Conservation (phyloP, 1,139 yeast species). For the Suhomyces maxii region DNA sequence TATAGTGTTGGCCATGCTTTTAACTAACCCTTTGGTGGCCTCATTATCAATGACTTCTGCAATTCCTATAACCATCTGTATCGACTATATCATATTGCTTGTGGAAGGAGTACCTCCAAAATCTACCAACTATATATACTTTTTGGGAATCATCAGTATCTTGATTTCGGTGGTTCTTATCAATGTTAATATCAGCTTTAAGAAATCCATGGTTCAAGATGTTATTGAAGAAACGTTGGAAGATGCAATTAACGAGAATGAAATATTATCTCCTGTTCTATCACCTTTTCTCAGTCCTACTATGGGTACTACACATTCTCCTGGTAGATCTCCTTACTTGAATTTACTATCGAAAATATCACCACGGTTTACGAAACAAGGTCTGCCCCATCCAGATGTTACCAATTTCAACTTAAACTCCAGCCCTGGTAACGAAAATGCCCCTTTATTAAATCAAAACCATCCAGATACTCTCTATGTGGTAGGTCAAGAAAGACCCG, state of each 20-base stretch:
- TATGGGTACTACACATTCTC: slow-evolving; percentile 4
- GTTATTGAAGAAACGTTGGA: slow-evolving; percentile 52
- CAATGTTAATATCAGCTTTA: slow-evolving; percentile 43
- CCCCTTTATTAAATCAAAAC: slow-evolving; percentile 20
- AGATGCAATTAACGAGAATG: slow-evolving; percentile 49
- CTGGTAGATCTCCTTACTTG: background rate
- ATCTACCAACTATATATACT: slow-evolving; percentile 35
- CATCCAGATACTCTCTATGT: slow-evolving; percentile 25
- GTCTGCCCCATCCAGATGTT: slow-evolving; percentile 4
- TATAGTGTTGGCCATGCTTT: slow-evolving; percentile 50
- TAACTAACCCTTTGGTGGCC: slow-evolving; percentile 56
- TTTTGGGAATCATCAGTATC: slow-evolving; percentile 48
- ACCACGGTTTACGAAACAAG: slow-evolving; percentile 14
- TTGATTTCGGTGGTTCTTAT: slow-evolving; percentile 48
- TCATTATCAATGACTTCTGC: slow-evolving; percentile 53
- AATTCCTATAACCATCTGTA: slow-evolving; percentile 52
- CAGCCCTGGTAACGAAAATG: slow-evolving; percentile 7
- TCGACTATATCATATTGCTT: slow-evolving; percentile 39
- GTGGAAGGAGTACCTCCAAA: slow-evolving; percentile 22
- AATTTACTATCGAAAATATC: slow-evolving; percentile 11
- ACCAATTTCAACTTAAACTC: slow-evolving; percentile 21
- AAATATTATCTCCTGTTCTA: slow-evolving; percentile 46
- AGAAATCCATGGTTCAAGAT: slow-evolving; percentile 46
- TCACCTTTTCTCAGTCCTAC: slow-evolving; percentile 35
- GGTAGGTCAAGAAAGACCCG: slow-evolving; percentile 7